These are phyloP conservation scores for Betula pendula DNA, from an alignment of 306 rosid genomes.

Conservation along the genomic window DNA sequence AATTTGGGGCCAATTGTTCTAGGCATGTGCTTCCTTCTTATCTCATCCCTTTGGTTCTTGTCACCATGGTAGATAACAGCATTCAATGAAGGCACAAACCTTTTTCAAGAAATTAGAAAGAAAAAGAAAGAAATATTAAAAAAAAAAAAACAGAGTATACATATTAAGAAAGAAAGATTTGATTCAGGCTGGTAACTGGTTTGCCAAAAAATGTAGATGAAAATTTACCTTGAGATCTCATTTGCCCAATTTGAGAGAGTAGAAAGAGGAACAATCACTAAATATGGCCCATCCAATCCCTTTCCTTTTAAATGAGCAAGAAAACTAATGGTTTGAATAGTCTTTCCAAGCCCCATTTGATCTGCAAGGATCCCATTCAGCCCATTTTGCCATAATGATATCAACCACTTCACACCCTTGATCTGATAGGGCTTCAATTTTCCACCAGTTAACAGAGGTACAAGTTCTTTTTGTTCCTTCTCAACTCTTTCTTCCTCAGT, in stretches of 20 bases:
- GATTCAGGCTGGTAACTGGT: neutral
- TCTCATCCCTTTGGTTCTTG: conserved; percentile 69
- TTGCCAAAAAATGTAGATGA: conserved; percentile 1
- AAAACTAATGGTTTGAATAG: conserved; percentile 93
- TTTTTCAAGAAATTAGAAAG: conserved; percentile 26
- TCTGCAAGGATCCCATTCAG: conserved; percentile 97
- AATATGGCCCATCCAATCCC: conserved; percentile 89
- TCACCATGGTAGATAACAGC: conserved; percentile 75
- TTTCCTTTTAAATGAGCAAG: conserved; percentile 83
- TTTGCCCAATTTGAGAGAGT: conserved; percentile 93
- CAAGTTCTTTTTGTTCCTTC: conserved; percentile 81
- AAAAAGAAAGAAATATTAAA: neutral
- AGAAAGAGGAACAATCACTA: conserved; percentile 88
- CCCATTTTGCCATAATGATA: conserved; percentile 99
- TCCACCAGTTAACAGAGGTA: conserved; percentile 91
- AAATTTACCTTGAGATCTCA: conserved; percentile 74
- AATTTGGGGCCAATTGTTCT: conserved; percentile 67
- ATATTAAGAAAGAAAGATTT: conserved; percentile 13
- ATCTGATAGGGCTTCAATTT: conserved; percentile 79
- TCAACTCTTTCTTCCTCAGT: conserved; percentile 67
- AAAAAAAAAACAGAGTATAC: neutral
- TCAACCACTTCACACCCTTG: conserved; percentile 96
- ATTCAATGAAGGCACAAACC: conserved; percentile 76
- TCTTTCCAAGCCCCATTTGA: conserved; percentile 99
- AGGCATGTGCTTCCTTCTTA: conserved; percentile 82